Conservation (phyloP, 1,139 yeast species). For the Kodamaea fungicola region DNA sequence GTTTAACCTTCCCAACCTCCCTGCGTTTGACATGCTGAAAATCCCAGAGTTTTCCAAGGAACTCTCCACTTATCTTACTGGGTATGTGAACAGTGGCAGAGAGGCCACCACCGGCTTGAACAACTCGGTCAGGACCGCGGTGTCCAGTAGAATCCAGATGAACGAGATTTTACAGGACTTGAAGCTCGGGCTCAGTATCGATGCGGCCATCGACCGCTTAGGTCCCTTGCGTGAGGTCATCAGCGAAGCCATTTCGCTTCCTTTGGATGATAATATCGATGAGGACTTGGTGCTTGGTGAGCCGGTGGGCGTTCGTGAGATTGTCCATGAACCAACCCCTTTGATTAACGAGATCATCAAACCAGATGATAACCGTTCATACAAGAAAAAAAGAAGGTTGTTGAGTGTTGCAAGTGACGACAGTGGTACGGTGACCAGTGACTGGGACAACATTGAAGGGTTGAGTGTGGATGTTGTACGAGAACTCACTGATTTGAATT, state of each 20-base stretch:
- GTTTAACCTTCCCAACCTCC: constrained; percentile 17
- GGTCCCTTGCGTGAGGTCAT: constrained; percentile 53
- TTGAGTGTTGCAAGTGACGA: constrained; percentile 8
- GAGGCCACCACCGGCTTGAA: constrained; percentile 11
- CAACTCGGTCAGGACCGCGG: constrained; percentile 35
- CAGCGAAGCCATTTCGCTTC: constrained; percentile 47
- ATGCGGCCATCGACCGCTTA: constrained; percentile 53
- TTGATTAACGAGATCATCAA: constrained; percentile 49
- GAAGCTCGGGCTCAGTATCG: constrained; percentile 48
- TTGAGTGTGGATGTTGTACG: constrained; percentile 33
- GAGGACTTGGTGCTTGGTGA: constrained; percentile 8
- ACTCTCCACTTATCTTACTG: constrained; percentile 26
- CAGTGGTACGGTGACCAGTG: constrained; percentile 28
- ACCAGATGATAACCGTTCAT: constrained; percentile 28
- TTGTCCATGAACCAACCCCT: constrained; percentile 46
- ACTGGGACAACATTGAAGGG: constrained; percentile 37
- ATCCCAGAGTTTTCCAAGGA: constrained; percentile 30
- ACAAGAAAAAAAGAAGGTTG: constrained; percentile 5
- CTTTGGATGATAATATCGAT: constrained; percentile 40
- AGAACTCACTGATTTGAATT: constrained; percentile 35
- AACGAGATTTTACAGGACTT: constrained; percentile 48
- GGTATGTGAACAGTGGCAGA: constrained; percentile 16
- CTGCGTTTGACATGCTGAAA: constrained; percentile 19
- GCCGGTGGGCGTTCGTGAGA: constrained; percentile 54
- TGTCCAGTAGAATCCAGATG: constrained; percentile 46